phyloP scores from a whole-genome alignment of 768 basidiomycete genomes.

The Udeniomyces megalosporus region DNA sequence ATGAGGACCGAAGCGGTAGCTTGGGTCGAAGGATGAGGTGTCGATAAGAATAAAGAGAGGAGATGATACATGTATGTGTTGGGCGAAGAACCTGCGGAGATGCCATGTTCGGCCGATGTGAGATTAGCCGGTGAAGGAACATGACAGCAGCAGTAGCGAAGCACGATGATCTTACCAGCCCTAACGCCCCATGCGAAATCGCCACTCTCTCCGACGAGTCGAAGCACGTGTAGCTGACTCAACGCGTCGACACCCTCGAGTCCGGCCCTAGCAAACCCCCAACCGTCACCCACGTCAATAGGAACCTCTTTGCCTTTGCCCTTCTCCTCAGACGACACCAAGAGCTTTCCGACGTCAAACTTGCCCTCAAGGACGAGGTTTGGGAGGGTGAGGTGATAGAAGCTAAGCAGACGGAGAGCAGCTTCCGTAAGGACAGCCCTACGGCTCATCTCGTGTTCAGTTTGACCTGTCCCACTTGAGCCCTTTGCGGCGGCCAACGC shows the following conservation, averaged over 20 bases:
- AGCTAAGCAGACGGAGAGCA: conserved; percentile 62
- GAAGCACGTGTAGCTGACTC: conserved; percentile 60
- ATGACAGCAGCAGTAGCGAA: neutral
- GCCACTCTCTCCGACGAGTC: conserved; percentile 55
- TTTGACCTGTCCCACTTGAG: conserved; percentile 25
- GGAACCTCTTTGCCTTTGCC: conserved; percentile 24
- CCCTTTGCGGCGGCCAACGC: conserved; percentile 40
- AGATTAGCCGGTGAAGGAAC: neutral
- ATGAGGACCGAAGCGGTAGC: conserved; percentile 42
- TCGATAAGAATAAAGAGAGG: conserved; percentile 44
- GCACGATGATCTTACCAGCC: conserved; percentile 44
- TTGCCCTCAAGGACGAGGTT: conserved; percentile 46
- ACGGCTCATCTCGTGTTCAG: conserved; percentile 29
- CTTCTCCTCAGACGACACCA: conserved; percentile 33
- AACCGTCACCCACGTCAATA: conserved; percentile 28
- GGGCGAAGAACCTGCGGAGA: conserved; percentile 19
- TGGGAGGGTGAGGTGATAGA: conserved; percentile 68
- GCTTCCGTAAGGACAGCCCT: conserved; percentile 51
- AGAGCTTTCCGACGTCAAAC: conserved; percentile 72
- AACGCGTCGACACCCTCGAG: conserved; percentile 39
- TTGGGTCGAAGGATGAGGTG: conserved; percentile 40
- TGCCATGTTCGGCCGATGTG: too few species aligned
- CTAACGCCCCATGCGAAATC: conserved; percentile 67
- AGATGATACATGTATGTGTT: conserved; percentile 60
- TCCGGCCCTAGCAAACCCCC: conserved; percentile 29